phyloP scores from a whole-genome alignment of 352 stramenopile genomes.

The Phytophthora syringae region DNA sequence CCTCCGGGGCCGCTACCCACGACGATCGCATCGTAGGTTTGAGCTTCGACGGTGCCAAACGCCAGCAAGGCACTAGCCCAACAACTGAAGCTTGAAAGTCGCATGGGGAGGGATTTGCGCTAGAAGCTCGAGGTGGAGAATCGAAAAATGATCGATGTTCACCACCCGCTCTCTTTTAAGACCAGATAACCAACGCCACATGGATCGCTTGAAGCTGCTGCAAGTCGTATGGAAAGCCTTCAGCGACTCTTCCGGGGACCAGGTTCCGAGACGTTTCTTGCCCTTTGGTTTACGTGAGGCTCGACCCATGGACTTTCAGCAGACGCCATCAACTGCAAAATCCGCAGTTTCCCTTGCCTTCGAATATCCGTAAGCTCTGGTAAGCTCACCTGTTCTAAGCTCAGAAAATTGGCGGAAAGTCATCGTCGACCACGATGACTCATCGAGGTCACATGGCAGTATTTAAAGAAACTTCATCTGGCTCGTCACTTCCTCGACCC shows the following conservation, averaged over 20 bases:
- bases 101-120: slow-evolving; percentile 11
- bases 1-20: slow-evolving; percentile 63
- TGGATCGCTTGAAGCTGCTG: slow-evolving; percentile 7
- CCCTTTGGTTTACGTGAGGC: too few relatives aligned
- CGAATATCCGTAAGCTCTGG: too few relatives aligned
- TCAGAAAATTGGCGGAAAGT: too few relatives aligned
- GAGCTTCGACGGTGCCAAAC: slow-evolving; percentile 12
- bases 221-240: slow-evolving; percentile 11
- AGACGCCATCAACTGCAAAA: too few relatives aligned
- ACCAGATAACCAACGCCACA: neutral
- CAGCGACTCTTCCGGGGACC: slow-evolving; percentile 1
- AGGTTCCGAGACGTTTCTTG: too few relatives aligned
- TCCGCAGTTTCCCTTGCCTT: too few relatives aligned
- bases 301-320: slow-evolving; percentile 11
- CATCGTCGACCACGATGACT: too few relatives aligned
- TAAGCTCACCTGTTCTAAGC: too few relatives aligned
- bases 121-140: slow-evolving; percentile 4
- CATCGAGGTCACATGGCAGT: too few relatives aligned
- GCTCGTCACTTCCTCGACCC: too few relatives aligned
- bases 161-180: neutral
- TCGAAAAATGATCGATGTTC: slow-evolving; percentile 17
- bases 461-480: too few relatives aligned
- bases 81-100: slow-evolving; percentile 1
- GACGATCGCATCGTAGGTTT: slow-evolving; percentile 63
- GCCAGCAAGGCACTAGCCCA: slow-evolving; percentile 19